Evolutionary conservation across 306 rosid species (phyloP), one percentile per base, ranked within the genome.

Genomic region (Mucuna pruriens): DNA sequence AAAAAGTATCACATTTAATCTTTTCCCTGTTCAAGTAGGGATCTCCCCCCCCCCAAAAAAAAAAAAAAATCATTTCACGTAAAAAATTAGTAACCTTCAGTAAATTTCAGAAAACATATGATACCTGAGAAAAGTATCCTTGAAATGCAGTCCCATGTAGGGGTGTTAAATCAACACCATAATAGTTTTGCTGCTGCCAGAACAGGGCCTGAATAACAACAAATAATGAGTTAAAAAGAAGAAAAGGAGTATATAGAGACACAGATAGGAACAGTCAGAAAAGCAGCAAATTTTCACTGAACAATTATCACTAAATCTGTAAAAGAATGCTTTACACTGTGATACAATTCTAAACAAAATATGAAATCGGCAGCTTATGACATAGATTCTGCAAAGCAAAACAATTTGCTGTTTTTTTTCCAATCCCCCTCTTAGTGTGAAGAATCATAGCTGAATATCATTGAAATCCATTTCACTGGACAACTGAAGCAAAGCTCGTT

Each of bases 111-210:
- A 84, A 74, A 68, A 58, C 66, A 60, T 48, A n/a, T 76, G 17
- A 61, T 70, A 94, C 98, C 97, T 92, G 97, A 68, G 98, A 91
- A 85, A 95, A 95, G 77, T 91, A 91, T 84, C 97, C 99, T 70
- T 93, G 90, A 78, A 91, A 95, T 55, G 99, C 99, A 45, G 99
- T 86, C 72, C 90, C 95, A 49, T 92, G 89, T 85, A 95, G 87
- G 51, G 90, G 91, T 36, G 92, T 91, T 93, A 95, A 92, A 89
- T 95, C 91, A 82, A 95, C 98, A 69, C 99, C 99, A 64, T 86
- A 95, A 78, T 93, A 95, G 82, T 88, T 93, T 70, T 92, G 96
- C 74, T 95, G 99, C 90, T 93, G 99, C 98, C 98, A 95, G 87
- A 95, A 95, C 86, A 95, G 96, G 29, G 98, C 99, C 86, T 82